Percentiles rank a stretch among this genome's conserved stretches.
These are phyloP conservation scores for Daldinia loculata DNA, from an alignment of 495 filamentous ascomycete genomes.

Conservation along the genomic window DNA sequence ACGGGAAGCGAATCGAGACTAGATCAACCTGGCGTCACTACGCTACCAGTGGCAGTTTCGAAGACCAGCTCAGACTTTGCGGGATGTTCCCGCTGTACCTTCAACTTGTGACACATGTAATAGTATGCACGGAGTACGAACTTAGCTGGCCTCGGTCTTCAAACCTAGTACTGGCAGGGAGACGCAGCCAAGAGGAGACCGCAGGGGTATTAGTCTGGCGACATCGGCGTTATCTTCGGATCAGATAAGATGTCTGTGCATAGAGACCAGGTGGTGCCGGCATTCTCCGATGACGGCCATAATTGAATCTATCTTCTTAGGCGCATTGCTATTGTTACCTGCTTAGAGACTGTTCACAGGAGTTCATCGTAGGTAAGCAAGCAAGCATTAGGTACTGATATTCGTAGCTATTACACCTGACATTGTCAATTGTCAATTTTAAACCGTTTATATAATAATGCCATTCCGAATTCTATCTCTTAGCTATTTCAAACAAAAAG, in stretches of 20 bases:
- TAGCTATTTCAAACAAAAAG: background rate
- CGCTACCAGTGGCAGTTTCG: slow-evolving; percentile 10
- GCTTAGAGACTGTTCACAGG: background rate
- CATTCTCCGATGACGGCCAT: slow-evolving; percentile 36
- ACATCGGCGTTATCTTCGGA: slow-evolving; percentile 61
- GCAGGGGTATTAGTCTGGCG: slow-evolving; percentile 39
- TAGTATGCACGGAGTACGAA: slow-evolving; percentile 9
- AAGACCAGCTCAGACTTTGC: slow-evolving; percentile 16
- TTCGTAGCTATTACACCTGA: background rate
- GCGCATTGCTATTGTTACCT: background rate
- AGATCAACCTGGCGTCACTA: background rate
- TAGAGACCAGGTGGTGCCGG: slow-evolving; percentile 10
- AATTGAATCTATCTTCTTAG: background rate
- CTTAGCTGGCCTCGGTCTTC: slow-evolving; percentile 13
- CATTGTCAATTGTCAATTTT: background rate
- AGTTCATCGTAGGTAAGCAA: background rate
- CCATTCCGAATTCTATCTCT: background rate
- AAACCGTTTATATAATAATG: background rate
- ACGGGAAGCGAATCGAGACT: slow-evolving; percentile 1
- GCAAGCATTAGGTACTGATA: background rate
- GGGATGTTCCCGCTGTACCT: slow-evolving; percentile 5
- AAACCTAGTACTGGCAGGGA: slow-evolving; percentile 6
- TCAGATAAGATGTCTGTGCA: slow-evolving; percentile 58
- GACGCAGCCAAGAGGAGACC: slow-evolving; percentile 30
- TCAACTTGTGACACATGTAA: slow-evolving; percentile 5